These are phyloP conservation scores for Ricinus communis DNA, from an alignment of 345 rosid species.

Conservation along the genomic window DNA sequence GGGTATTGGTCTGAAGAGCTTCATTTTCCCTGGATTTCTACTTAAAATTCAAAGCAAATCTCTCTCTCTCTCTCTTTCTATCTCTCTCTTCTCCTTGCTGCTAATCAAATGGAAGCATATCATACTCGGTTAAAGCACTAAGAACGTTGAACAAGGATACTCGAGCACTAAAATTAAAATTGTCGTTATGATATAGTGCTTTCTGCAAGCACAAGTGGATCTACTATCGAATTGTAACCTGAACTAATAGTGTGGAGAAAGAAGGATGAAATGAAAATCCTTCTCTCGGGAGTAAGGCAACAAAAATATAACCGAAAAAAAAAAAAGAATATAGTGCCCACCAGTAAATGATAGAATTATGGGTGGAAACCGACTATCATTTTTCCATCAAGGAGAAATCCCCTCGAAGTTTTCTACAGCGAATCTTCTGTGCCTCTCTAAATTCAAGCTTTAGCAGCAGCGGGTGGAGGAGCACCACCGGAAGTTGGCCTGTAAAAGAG, in stretches of 20 bases:
- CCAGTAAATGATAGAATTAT: not conserved
- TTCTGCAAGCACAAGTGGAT: not conserved
- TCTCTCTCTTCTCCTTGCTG: too few species aligned
- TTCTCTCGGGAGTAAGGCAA: not conserved
- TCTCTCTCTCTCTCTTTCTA: too few species aligned
- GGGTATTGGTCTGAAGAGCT: too few species aligned
- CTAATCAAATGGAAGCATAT: too few species aligned
- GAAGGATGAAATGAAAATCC: not conserved
- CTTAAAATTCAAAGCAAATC: too few species aligned
- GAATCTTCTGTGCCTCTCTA: slow-evolving; percentile 4
- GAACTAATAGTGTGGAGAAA: not conserved
- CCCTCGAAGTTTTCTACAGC: not conserved
- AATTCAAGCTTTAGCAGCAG: slow-evolving; percentile 36
- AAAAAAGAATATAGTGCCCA: slow-evolving; percentile 13
- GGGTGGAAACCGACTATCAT: not conserved
- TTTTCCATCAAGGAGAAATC: not conserved
- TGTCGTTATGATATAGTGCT: not conserved
- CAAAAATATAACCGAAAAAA: not conserved
- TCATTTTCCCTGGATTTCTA: too few species aligned
- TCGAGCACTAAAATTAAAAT: too few species aligned
- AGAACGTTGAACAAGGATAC: too few species aligned
- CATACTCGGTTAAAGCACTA: too few species aligned
- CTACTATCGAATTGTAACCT: not conserved
- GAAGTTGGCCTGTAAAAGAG: slow-evolving; percentile 55
- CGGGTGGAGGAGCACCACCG: slow-evolving; percentile 54